Percentiles rank a stretch among this genome's conserved stretches.
Evolutionary conservation across 495 filamentous ascomycete species (phyloP).

Genomic region (Corynascus novoguineensis): DNA sequence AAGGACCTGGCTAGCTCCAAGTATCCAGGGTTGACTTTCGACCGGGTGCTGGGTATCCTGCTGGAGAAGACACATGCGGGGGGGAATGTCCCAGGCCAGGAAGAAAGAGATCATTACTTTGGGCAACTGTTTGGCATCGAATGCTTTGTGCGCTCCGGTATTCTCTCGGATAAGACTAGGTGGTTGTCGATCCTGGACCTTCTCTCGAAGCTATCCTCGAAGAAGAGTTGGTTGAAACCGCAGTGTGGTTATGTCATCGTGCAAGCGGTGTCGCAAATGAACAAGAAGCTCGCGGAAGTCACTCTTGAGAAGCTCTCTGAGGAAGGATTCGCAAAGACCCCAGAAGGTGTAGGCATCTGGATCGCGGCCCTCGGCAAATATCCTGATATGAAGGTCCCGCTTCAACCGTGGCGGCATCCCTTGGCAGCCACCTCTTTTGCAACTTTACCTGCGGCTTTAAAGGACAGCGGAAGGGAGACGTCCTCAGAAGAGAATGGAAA

Average conservation of each 20-base stretch:
- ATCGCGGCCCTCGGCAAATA: constrained; percentile 59
- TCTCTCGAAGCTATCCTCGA: constrained; percentile 52
- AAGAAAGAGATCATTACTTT: constrained; percentile 77
- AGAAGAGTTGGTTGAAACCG: constrained; percentile 82
- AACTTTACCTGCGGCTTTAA: constrained; percentile 67
- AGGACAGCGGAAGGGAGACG: constrained; percentile 60
- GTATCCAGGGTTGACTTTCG: constrained; percentile 47
- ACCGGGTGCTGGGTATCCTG: constrained; percentile 58
- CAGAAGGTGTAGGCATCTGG: constrained; percentile 89
- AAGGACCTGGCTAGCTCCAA: constrained; percentile 37
- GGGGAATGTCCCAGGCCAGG: constrained; percentile 65
- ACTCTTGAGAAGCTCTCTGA: constrained; percentile 58
- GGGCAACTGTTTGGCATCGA: constrained; percentile 83
- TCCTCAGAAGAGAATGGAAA: constrained; percentile 41
- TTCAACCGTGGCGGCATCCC: constrained; percentile 72
- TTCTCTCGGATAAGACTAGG: constrained; percentile 56
- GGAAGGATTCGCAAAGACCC: constrained; percentile 62
- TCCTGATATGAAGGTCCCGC: constrained; percentile 57
- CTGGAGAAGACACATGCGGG: constrained; percentile 59
- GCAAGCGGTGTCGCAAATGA: constrained; percentile 46
- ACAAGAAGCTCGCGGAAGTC: constrained; percentile 48
- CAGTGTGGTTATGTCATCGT: constrained; percentile 73
- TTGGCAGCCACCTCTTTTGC: constrained; percentile 57
- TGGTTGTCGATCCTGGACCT: constrained; percentile 60
- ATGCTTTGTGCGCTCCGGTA: constrained; percentile 72